phyloP scores from a whole-genome alignment of 2,329 filamentous ascomycete species.

The Fusarium multiceps region DNA sequence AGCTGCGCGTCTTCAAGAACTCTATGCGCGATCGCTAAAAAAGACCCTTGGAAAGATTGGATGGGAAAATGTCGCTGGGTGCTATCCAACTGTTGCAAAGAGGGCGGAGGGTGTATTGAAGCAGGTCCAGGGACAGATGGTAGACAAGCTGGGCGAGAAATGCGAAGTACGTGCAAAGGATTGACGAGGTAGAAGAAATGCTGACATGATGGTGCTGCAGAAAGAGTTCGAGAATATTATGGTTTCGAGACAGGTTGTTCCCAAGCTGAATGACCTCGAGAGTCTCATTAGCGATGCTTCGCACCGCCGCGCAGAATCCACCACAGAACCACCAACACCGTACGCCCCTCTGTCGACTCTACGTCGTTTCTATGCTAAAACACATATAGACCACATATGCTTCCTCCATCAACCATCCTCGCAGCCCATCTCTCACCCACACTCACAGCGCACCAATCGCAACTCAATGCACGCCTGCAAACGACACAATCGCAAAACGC shows the following conservation, averaged over 20 bases:
- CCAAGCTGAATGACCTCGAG: slow-evolving; percentile 70
- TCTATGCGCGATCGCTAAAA: slow-evolving; percentile 64
- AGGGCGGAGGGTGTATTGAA: slow-evolving; percentile 63
- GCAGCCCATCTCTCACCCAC: slow-evolving; percentile 66
- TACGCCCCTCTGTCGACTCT: slow-evolving; percentile 47
- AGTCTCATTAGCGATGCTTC: slow-evolving; percentile 64
- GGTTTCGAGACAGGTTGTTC: slow-evolving; percentile 62
- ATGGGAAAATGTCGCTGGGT: slow-evolving; percentile 68
- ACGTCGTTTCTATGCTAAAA: slow-evolving; percentile 6
- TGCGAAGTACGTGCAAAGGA: slow-evolving; percentile 57
- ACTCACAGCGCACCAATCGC: slow-evolving; percentile 63
- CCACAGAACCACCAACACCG: slow-evolving; percentile 56
- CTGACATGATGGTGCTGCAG: slow-evolving; percentile 43
- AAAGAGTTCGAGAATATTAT: slow-evolving; percentile 69
- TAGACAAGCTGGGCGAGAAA: slow-evolving; percentile 64
- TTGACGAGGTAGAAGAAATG: not conserved
- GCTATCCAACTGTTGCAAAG: slow-evolving; percentile 69
- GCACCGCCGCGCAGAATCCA: slow-evolving; percentile 37
- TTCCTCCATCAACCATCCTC: slow-evolving; percentile 64
- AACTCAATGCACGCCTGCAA: slow-evolving; percentile 67
- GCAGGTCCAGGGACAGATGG: slow-evolving; percentile 69
- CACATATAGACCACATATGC: slow-evolving; percentile 62
- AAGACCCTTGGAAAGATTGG: slow-evolving; percentile 67
- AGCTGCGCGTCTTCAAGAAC: slow-evolving; percentile 64
- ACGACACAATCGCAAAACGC: slow-evolving; percentile 69